Evolutionary conservation across 257 asterid species (phyloP).

Genomic region (Cynanchum wilfordii): DNA sequence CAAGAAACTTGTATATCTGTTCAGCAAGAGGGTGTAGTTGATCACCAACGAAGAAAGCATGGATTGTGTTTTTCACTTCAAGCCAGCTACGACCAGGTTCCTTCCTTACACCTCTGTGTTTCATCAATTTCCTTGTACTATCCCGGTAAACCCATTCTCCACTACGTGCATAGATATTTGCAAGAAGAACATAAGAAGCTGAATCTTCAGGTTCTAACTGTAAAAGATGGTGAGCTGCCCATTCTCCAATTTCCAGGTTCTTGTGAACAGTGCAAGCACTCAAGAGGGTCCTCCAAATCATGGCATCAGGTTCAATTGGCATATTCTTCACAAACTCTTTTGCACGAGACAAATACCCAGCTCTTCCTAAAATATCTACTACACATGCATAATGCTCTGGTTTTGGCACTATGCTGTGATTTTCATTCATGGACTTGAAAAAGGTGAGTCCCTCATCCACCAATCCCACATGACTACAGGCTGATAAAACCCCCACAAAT

Average conservation of each 20-base stretch:
- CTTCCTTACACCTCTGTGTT: constrained; percentile 68
- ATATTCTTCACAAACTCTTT: constrained; percentile 61
- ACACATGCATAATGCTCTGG: constrained; percentile 78
- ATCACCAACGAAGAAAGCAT: constrained; percentile 82
- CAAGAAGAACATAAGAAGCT: constrained; percentile 71
- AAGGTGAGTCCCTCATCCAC: constrained; percentile 69
- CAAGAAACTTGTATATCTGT: constrained; percentile 50
- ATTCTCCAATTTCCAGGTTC: constrained; percentile 65
- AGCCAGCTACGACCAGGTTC: constrained; percentile 96
- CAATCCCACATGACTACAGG: constrained; percentile 86
- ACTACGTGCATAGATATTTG: constrained; percentile 77
- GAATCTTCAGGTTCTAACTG: constrained; percentile 69
- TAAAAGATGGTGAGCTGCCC: constrained; percentile 66
- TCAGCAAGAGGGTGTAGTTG: constrained; percentile 60
- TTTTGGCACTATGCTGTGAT: constrained; percentile 55
- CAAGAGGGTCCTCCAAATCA: constrained; percentile 93
- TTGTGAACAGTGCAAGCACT: constrained; percentile 78
- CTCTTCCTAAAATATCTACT: constrained; percentile 85
- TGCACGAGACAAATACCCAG: constrained; percentile 65
- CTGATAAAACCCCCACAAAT: constrained; percentile 72
- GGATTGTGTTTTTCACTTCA: constrained; percentile 55
- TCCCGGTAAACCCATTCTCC: constrained; percentile 68
- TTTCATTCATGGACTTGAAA: constrained; percentile 62
- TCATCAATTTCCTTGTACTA: constrained; percentile 64
- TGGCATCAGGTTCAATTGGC: constrained; percentile 76